Base-by-base conservation (phyloP, 257 asterid species). In the Plantago major region DNA sequence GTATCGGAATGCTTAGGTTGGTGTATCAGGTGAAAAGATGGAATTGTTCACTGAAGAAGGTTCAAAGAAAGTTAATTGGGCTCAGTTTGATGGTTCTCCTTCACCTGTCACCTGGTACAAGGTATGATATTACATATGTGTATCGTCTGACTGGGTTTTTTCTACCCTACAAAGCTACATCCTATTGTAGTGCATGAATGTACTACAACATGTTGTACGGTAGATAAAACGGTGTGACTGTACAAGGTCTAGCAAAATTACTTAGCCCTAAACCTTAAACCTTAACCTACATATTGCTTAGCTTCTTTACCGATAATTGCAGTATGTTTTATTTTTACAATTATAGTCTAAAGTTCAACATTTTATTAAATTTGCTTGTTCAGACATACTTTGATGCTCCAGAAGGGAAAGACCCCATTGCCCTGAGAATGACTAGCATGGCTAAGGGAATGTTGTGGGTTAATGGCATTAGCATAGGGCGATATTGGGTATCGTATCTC, bases 381-480 rank as follows among this genome's bases (percentile, higher is more conserved):
- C 71, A 92, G 97, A 73, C 85, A 52, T 72, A 76, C 60, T 93
- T 93, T 46, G 96, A 93, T 64, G 94, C 88, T 17, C 99, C 97
- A 0, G 82, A 74, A 67, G 95, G 96, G 2, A 61, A 47, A 0
- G 69, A 65, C 30, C 99, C 99, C 0, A 84, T 93, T 5, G 95
- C 89, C 0, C 3, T 93, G 13, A 74, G 65, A 14, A 82, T 87
- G 96, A 63, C 69, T 4, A 70, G 78, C 44, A 93, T 93, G 99
- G 75, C 81, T 2, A 93, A 89, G 74, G 99, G 99, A 4, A 76
- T 85, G 92, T 18, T 85, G 0, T 93, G 99, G 99, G 82, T 93
- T n/a, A 93, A 93, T 4, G 99, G 97, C 12, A 64, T 7, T 47
- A 85, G 70, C 80, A 71, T 93, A 1, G 99, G 99, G 3, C 92